phyloP scores from a whole-genome alignment of 208 protist species.

The Naegleria lovaniensis region DNA sequence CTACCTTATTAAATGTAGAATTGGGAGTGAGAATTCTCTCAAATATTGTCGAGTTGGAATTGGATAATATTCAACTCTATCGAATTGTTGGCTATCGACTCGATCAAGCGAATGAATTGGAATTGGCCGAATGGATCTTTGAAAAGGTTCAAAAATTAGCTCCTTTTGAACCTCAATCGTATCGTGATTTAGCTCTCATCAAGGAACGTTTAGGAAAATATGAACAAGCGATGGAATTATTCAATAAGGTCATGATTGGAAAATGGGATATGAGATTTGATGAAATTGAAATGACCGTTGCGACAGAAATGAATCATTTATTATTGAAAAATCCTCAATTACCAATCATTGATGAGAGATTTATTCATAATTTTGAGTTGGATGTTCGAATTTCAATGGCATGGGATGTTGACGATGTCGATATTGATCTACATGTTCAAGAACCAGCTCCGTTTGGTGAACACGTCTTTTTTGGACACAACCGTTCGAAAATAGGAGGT shows the following conservation, averaged over 20 bases:
- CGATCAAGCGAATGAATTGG: background rate
- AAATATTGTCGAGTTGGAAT: constrained; percentile 33
- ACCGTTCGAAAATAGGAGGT: background rate
- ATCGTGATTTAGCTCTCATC: constrained; percentile 31
- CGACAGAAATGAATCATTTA: background rate
- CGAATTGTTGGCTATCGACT: constrained; percentile 37
- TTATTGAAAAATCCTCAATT: background rate
- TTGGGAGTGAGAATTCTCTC: constrained; percentile 30
- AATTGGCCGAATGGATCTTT: constrained; percentile 24
- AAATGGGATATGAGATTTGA: constrained; percentile 32
- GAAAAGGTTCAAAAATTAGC: constrained; percentile 1
- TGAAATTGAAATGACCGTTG: constrained; percentile 32
- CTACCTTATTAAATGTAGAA: background rate
- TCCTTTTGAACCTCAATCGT: constrained; percentile 30
- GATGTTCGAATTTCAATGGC: constrained; percentile 30
- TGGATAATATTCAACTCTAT: constrained; percentile 30
- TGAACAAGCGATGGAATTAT: constrained; percentile 24
- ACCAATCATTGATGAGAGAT: background rate
- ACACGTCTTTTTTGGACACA: constrained; percentile 25
- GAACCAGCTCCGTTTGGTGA: constrained; percentile 25
- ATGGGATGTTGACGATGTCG: constrained; percentile 25
- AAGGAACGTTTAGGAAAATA: constrained; percentile 19
- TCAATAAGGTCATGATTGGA: constrained; percentile 30
- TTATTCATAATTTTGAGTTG: background rate
- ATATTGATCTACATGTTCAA: constrained; percentile 34